Percentiles rank a stretch among this genome's conserved stretches.
phyloP scores from a whole-genome alignment of 1,139 yeast genomes.

The Yamadazyma taylorii region DNA sequence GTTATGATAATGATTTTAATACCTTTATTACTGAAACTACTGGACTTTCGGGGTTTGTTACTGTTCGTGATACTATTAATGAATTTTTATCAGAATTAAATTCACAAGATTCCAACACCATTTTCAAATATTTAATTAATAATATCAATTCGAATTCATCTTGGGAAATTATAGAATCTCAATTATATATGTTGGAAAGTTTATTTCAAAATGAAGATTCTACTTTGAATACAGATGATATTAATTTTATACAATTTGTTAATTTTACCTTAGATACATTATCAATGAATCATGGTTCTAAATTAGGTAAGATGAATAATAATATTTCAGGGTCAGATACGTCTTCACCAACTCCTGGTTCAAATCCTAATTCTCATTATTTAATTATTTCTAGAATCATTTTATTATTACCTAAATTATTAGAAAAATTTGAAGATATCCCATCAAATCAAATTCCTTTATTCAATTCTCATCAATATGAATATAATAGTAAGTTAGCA shows the following conservation, averaged over 20 bases:
- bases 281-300: slow-evolving; percentile 16
- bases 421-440: slow-evolving; percentile 48
- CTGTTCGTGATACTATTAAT: slow-evolving; percentile 53
- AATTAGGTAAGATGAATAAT: too few species aligned
- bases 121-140: slow-evolving; percentile 25
- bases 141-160: slow-evolving; percentile 14
- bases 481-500: slow-evolving; percentile 18
- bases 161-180: slow-evolving; percentile 38
- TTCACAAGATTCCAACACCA: slow-evolving; percentile 28
- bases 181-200: slow-evolving; percentile 39
- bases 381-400: slow-evolving; percentile 47
- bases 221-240: slow-evolving; percentile 14
- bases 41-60: slow-evolving; percentile 53
- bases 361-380: slow-evolving; percentile 17
- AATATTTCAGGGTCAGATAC: not conserved
- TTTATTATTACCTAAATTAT: slow-evolving; percentile 53
- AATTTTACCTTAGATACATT: slow-evolving; percentile 19
- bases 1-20: slow-evolving; percentile 57
- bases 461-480: slow-evolving; percentile 33
- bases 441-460: slow-evolving; percentile 38
- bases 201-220: slow-evolving; percentile 48
- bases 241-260: slow-evolving; percentile 25
- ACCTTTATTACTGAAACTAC: slow-evolving; percentile 69
- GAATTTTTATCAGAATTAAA: slow-evolving; percentile 52
- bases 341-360: slow-evolving; percentile 5